Evolutionary conservation across 495 filamentous ascomycete species (phyloP), one percentile per base, ranked within the genome.

Genomic region (Daldinia vernicosa): DNA sequence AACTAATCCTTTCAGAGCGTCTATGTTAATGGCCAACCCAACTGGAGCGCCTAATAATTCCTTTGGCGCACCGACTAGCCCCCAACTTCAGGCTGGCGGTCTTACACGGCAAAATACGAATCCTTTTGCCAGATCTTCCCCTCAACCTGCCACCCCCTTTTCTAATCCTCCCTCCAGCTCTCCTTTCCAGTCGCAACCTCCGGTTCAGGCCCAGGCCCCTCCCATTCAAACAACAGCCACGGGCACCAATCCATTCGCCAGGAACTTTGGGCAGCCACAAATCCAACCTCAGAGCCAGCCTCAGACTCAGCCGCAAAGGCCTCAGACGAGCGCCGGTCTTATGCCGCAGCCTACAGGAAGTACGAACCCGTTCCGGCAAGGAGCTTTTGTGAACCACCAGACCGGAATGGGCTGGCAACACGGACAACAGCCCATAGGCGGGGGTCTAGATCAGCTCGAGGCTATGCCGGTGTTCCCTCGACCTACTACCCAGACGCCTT

Each of bases 351-450:
- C 89, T 4, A 97, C 95, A 1, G 95, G 94, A 7, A 94, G 89
- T 74, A 98, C 95, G 15, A 98, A 98, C 77, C 95, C 95, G 1
- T 98, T 98, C 87, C 87, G 95, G 8, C 93, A 97, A 77, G 91
- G 90, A 57, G 86, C 89, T 0, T 96, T 97, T 71, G 89, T 95
- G 35, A 94, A 96, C 72, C 92, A 95, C 74, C 86, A 89, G 37
- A 97, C 93, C 2, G 94, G 94, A 0, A 85, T 90, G 77, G 91
- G 92, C 14, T 97, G 95, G 92, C 94, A 97, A 72, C 84, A 89
- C 60, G 85, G 85, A 40, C 88, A 88, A 60, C 88, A 92, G 78
- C 89, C 92, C 4, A 95, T 94, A 11, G 91, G 97, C 74, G 94
- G 95, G 45, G 95, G 95, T 1, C 80, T 95, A 61, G 92, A 97